These are phyloP conservation scores for Stephanodiscus minutulus DNA, from an alignment of 108 stramenopile genomes.

Conservation along the genomic window DNA sequence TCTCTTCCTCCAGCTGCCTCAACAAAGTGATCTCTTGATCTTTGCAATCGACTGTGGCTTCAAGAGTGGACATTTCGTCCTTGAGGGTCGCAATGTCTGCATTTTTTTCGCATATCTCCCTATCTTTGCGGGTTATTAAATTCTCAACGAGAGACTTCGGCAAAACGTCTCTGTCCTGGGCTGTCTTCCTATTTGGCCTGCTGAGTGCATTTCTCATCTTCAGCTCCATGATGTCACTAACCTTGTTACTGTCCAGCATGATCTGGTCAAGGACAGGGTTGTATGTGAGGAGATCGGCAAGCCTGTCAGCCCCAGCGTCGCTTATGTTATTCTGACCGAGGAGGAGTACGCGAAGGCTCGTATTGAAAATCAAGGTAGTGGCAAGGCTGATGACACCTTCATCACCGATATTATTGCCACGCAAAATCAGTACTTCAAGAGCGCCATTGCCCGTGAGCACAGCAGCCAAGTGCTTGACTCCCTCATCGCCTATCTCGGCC, in stretches of 20 bases:
- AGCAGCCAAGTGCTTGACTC: not conserved
- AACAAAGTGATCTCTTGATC: not conserved
- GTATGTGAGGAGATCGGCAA: not conserved
- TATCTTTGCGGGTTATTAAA: not conserved
- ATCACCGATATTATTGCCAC: constrained; percentile 18
- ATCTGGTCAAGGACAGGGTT: not conserved
- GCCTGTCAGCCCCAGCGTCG: constrained; percentile 5
- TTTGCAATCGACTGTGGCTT: not conserved
- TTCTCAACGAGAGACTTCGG: not conserved
- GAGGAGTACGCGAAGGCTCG: not conserved
- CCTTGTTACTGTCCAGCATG: not conserved
- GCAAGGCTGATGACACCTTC: not conserved
- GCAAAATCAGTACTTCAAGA: constrained; percentile 12
- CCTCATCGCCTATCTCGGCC: constrained; percentile 6
- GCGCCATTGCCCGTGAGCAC: not conserved
- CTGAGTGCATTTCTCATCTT: not conserved
- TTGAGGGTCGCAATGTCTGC: not conserved
- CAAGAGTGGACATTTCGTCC: not conserved
- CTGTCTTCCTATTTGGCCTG: not conserved
- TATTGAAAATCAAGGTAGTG: not conserved
- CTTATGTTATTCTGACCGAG: constrained; percentile 10
- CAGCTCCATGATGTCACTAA: not conserved
- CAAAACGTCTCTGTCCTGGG: not conserved
- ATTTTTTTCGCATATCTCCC: not conserved
- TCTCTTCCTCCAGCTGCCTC: not conserved